Conservation (phyloP, 2,329 filamentous ascomycete genomes). For the Calonectria fujianensis region DNA sequence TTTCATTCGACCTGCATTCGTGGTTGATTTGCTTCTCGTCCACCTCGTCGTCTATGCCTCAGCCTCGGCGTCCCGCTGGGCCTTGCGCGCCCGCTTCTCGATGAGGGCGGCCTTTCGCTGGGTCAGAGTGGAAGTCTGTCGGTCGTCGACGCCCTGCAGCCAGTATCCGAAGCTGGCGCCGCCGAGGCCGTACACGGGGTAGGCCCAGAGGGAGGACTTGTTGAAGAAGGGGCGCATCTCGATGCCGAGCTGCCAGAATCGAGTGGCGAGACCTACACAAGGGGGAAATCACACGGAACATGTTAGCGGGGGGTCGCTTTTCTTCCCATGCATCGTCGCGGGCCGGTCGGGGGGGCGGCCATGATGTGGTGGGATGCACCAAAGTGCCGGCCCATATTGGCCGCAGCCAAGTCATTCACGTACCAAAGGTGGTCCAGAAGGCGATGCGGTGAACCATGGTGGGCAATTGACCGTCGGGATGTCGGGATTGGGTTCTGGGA, state of each 20-base stretch:
- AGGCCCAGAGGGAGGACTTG: conserved; percentile 89
- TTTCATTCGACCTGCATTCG: conserved; percentile 24
- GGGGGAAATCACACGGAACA: not conserved
- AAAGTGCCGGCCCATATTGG: conserved; percentile 41
- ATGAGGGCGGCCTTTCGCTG: conserved; percentile 88
- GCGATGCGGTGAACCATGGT: conserved; percentile 80
- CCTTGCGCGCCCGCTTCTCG: conserved; percentile 88
- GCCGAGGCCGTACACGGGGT: conserved; percentile 89
- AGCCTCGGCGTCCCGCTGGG: conserved; percentile 59
- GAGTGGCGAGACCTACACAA: conserved; percentile 86
- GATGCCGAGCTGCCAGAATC: conserved; percentile 97
- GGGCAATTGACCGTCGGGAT: conserved; percentile 55
- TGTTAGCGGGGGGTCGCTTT: conserved; percentile 35
- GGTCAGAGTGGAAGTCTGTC: conserved; percentile 84
- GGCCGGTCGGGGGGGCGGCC: not conserved
- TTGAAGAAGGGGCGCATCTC: conserved; percentile 98
- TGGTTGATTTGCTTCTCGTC: conserved; percentile 17
- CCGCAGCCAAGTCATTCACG: conserved; percentile 34
- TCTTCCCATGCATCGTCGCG: not conserved
- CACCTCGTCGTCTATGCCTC: conserved; percentile 53
- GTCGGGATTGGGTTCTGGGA: conserved; percentile 40
- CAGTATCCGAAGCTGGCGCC: conserved; percentile 98
- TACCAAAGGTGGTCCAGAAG: conserved; percentile 96
- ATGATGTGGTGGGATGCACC: not conserved
- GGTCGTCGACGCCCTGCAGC: conserved; percentile 91